A percentile compares a stretch with the other conserved stretches of the same genome.
These are phyloP conservation scores for Penicillium polonicum DNA, from an alignment of 2,329 filamentous ascomycete species.

Conservation along the genomic window DNA sequence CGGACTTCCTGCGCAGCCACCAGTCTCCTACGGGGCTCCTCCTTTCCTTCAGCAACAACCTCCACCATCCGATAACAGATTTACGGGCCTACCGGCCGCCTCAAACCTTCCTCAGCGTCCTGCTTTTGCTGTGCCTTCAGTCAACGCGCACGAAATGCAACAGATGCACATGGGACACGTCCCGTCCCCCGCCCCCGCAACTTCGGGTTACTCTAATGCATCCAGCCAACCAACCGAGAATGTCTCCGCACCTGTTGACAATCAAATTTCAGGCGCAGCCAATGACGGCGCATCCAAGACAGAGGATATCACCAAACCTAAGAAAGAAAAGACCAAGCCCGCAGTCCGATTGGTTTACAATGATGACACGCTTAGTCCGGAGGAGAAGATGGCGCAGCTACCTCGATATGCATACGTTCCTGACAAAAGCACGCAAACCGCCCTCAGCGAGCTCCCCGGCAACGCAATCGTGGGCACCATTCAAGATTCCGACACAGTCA, in stretches of 20 bases:
- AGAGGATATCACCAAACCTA: constrained; percentile 59
- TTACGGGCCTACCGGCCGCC: constrained; percentile 55
- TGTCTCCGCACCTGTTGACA: constrained; percentile 50
- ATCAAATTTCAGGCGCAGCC: constrained; percentile 51
- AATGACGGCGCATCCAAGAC: constrained; percentile 42
- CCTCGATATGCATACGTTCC: constrained; percentile 70
- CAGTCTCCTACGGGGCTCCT: constrained; percentile 39
- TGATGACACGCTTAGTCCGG: constrained; percentile 75
- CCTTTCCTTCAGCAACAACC: constrained; percentile 45
- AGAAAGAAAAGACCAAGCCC: constrained; percentile 66
- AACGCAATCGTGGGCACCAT: constrained; percentile 35
- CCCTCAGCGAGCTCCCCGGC: constrained; percentile 35
- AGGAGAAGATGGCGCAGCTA: constrained; percentile 83
- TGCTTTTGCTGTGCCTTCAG: constrained; percentile 54
- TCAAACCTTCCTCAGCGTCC: constrained; percentile 62
- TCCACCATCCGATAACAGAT: constrained; percentile 41
- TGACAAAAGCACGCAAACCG: constrained; percentile 41
- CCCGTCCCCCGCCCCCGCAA: constrained; percentile 27
- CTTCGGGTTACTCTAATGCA: constrained; percentile 32
- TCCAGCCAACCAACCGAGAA: constrained; percentile 25
- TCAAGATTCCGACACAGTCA: constrained; percentile 36
- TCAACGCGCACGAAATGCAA: constrained; percentile 56
- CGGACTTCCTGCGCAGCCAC: constrained; percentile 28
- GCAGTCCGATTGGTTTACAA: constrained; percentile 71
- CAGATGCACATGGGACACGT: constrained; percentile 56